Base-by-base conservation (phyloP, 2,329 filamentous ascomycete species). In the Colletotrichum nymphaeae region DNA sequence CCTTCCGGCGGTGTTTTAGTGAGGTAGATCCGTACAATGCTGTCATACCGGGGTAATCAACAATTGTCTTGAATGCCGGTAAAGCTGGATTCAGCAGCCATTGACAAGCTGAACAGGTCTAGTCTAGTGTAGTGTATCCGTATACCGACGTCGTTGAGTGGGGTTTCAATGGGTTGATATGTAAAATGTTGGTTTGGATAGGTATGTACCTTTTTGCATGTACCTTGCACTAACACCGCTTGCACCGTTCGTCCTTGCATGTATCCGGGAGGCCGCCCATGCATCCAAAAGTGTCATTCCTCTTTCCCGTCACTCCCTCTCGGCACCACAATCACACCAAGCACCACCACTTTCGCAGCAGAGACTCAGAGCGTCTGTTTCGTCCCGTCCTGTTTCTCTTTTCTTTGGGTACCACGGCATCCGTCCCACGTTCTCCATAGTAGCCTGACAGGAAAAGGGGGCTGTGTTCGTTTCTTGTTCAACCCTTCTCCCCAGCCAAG, bases 361-460 rank as follows among this genome's bases (percentile, higher is more conserved):
- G 19, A n/a, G 19, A 42, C 8, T 49, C 16, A 49, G 42, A 49
- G 19, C 19, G 30, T 58, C 42, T 69, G 66, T 69, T 68, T 69
- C 69, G 60, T 70, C 67, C 60, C 63, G 42, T 60, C 49, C 24
- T 65, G n/a, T 35, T 65, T 28, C 24, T 42, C 22, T 37, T 42
- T 37, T 22, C 35, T 32, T 42, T 65, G 63, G 63, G 22, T 58
- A 53, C 58, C 64, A 67, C 69, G 35, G 53, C 32, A 16, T 32
- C 55, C 62, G 35, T 71, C 60, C 67, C 71, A 71, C 71, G 62
- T 73, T 73, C 60, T 57, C 62, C 67, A 66, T 66, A 65, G 30
- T 63, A 37, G 46, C 71, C 62, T 73, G 71, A 73, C 71, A 66
- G 62, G 60, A 73, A 70, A 72, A 73, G 71, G 71, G 71, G 71